Conservation (phyloP, 768 basidiomycete species). For the Suillus lakei region DNA sequence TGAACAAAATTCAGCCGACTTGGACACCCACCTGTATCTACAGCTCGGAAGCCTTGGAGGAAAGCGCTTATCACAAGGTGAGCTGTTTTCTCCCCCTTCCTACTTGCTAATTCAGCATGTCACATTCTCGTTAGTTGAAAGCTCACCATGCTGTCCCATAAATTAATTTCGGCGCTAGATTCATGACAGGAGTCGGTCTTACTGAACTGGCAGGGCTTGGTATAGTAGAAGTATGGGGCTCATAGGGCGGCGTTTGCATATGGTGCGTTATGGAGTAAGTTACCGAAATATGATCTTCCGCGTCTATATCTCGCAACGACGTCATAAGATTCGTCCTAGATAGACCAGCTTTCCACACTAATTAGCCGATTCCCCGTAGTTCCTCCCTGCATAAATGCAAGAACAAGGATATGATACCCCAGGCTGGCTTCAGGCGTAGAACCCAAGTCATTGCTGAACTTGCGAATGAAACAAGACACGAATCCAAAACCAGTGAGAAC, state of each 20-base stretch:
- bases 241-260: conserved; percentile 7
- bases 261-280: neutral
- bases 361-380: neutral
- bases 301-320: neutral
- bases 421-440: neutral
- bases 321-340: neutral
- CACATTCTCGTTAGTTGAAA: neutral
- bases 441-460: neutral
- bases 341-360: neutral
- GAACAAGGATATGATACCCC: neutral
- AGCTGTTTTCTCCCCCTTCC: conserved; percentile 79
- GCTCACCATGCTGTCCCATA: conserved; percentile 68
- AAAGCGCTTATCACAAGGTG: conserved; percentile 74
- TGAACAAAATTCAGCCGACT: neutral
- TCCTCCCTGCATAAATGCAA: neutral
- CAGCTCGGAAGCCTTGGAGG: conserved; percentile 75
- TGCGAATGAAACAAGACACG: neutral
- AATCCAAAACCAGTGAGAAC: neutral
- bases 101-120: conserved; percentile 30
- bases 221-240: neutral
- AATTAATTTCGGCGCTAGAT: conserved; percentile 49
- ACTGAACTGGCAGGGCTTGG: neutral
- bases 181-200: conserved; percentile 23
- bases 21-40: conserved; percentile 72
- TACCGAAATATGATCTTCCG: neutral